Base-by-base conservation (phyloP, 1,284 basidiomycete species). In the Ustilago tritici region DNA sequence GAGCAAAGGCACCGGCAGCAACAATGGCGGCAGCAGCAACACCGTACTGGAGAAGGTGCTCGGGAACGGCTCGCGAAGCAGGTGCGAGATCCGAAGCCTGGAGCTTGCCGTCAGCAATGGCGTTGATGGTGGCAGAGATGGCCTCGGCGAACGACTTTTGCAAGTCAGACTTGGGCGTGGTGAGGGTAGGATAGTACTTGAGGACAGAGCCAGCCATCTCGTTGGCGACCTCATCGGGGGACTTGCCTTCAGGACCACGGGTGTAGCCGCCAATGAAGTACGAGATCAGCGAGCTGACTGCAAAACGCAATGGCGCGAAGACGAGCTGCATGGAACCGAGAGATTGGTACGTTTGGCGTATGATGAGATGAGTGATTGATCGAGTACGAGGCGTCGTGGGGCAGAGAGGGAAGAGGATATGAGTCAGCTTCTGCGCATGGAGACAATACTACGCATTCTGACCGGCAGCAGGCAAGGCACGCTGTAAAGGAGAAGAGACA, bases 141-240 rank as follows among this genome's bases (percentile, higher is more conserved):
- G 72, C 76, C 38, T 55, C 36, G 52, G 67, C 72, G 63, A 82
- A 80, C 35, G 68, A 52, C 50, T 40, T 35, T 17, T 52, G 38
- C 36, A 84, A 62, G 5, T 58, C 70, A 9, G 61, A 50, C 55
- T 66, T 34, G 35, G 80, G 67, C 19, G 58, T 61, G 47, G 78
- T 81, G 56, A 82, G 77, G 8, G 81, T 82, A n/a, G 82, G 82
- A 77, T 84, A 84, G 80, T 80, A 81, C 55, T 81, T 53, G 56
- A 82, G 49, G 28, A 84, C 82, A 38, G 75, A 69, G 52, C 76
- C 69, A 41, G 82, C 82, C 55, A 84, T 70, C 55, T 84, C 62
- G 65, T 63, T 64, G 53, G 82, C 82, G 11, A 83, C 82, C 46
- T 79, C 71, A n/a, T 65, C 55, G 52, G 77, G 66, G n/a, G 65